Evolutionary conservation across 371 early-diverging fungal species (phyloP).

Genomic region (Conidiobolus incongruus): DNA sequence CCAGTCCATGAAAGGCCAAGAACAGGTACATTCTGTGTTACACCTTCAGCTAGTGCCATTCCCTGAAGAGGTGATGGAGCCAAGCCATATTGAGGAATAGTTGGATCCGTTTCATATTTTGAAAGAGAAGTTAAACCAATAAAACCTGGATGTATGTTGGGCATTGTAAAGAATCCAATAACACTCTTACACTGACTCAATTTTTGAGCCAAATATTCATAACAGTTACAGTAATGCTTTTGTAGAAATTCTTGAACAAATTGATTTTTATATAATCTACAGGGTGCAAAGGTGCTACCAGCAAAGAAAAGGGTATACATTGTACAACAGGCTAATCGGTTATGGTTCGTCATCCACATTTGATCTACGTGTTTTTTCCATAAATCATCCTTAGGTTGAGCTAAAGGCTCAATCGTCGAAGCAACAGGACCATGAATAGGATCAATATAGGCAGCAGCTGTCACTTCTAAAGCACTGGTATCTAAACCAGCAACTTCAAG

Average conservation of each 20-base stretch:
- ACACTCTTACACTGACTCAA: constrained; percentile 30
- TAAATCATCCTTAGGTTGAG: too few species aligned
- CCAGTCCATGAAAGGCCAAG: constrained; percentile 11
- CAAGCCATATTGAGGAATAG: constrained; percentile 21
- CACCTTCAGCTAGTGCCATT: constrained; percentile 34
- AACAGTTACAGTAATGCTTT: constrained; percentile 27
- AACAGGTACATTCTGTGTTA: constrained; percentile 18
- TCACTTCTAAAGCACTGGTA: constrained; percentile 26
- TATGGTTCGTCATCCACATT: constrained; percentile 72
- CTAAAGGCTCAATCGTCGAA: constrained; percentile 34
- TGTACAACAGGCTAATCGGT: constrained; percentile 51
- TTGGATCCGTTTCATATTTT: constrained; percentile 17
- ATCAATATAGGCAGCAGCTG: constrained; percentile 52
- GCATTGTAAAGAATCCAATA: constrained; percentile 46
- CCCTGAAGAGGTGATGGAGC: constrained; percentile 39
- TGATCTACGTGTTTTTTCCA: too few species aligned
- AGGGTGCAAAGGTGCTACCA: constrained; percentile 38
- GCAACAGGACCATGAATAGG: constrained; percentile 22
- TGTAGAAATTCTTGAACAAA: constrained; percentile 52
- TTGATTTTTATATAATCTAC: constrained; percentile 15
- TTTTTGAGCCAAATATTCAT: constrained; percentile 16
- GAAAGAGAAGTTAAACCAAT: constrained; percentile 19
- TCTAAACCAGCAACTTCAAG: constrained; percentile 47
- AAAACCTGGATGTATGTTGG: constrained; percentile 45
- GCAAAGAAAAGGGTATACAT: constrained; percentile 68